Evolutionary conservation across 2,329 filamentous ascomycete species (phyloP).

Genomic region (Beauveria sp.): DNA sequence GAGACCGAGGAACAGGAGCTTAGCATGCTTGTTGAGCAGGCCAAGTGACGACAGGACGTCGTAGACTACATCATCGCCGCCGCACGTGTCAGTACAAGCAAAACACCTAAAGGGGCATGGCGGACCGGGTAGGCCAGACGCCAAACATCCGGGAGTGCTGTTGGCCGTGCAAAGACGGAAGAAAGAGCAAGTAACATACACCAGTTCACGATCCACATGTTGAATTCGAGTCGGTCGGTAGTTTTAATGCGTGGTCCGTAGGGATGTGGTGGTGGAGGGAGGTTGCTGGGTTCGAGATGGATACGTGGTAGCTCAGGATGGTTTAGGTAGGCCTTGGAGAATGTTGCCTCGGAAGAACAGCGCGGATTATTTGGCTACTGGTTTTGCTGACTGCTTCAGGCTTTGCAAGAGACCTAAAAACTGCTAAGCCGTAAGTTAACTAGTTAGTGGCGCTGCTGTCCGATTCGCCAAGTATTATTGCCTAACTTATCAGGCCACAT

Average conservation of each 20-base stretch:
- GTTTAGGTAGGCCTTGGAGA: not conserved
- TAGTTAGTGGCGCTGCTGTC: not conserved
- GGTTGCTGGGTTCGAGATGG: not conserved
- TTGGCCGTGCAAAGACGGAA: not conserved
- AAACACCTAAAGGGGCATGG: not conserved
- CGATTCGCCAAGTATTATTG: not conserved
- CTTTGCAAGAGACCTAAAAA: not conserved
- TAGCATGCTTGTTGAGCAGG: slow-evolving; percentile 90
- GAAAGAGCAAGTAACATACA: slow-evolving; percentile 50
- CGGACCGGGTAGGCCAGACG: not conserved
- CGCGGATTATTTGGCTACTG: slow-evolving; percentile 8
- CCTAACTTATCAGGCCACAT: slow-evolving; percentile 1
- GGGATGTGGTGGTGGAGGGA: not conserved
- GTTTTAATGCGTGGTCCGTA: not conserved
- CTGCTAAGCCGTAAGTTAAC: too few species aligned
- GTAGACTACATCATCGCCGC: slow-evolving; percentile 51
- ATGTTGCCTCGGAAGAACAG: slow-evolving; percentile 9
- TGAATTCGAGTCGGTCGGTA: not conserved
- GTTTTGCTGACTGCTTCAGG: not conserved
- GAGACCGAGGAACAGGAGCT: slow-evolving; percentile 86
- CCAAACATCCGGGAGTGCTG: not conserved
- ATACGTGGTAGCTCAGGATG: slow-evolving; percentile 6
- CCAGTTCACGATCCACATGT: slow-evolving; percentile 94
- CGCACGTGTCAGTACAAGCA: slow-evolving; percentile 24
- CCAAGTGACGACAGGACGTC: slow-evolving; percentile 82